phyloP scores from a whole-genome alignment of 148 eudicot genomes.

The Fagopyrum tataricum region DNA sequence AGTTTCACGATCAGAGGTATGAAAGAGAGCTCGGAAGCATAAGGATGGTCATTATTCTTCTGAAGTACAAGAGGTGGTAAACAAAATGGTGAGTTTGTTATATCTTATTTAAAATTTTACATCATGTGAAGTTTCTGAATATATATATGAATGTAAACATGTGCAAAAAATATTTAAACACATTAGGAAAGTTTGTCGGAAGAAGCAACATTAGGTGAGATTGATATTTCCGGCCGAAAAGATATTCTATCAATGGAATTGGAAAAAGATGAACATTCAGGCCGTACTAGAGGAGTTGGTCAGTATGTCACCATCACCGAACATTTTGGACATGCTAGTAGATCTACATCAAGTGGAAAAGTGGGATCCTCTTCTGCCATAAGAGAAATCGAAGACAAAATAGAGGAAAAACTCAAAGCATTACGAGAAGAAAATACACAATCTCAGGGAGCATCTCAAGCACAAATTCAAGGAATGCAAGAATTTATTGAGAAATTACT shows the following conservation, averaged over 20 bases:
- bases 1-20: background rate
- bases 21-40: background rate
- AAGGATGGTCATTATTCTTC: background rate
- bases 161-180: no score
- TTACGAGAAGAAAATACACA: background rate
- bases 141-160: no score
- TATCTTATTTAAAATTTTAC: background rate
- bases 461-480: background rate
- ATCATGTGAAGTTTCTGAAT: background rate
- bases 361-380: no score
- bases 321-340: no score
- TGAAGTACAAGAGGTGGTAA: background rate
- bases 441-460: background rate
- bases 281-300: no score
- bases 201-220: background rate
- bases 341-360: no score
- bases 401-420: background rate
- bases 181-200: background rate
- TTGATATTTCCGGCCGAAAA: background rate
- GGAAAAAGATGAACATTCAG: no score
- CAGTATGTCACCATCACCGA: no score
- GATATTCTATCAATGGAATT: no score
- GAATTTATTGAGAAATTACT: background rate
- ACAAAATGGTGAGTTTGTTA: background rate
- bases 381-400: no score